Evolutionary conservation across 1,284 basidiomycete species (phyloP).

Genomic region (Meripilus lineatus): DNA sequence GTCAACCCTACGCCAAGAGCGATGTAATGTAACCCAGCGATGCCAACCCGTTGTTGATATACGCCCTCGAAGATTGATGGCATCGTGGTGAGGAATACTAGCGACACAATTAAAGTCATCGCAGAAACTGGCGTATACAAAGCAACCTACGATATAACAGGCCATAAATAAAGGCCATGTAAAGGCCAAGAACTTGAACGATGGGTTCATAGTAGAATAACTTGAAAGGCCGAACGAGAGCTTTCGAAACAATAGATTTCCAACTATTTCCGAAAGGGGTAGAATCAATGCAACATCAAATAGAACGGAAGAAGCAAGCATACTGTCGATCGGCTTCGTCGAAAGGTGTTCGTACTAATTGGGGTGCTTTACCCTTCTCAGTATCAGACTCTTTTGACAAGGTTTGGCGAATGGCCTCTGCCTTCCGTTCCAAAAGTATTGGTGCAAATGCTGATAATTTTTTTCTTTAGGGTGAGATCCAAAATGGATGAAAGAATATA

Average conservation of each 20-base stretch:
- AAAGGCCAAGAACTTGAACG: constrained; percentile 38
- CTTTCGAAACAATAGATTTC: constrained; percentile 30
- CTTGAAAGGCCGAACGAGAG: constrained; percentile 41
- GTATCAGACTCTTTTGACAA: constrained; percentile 28
- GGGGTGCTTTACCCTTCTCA: constrained; percentile 23
- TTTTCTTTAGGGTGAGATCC: neutral
- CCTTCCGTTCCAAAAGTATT: constrained; percentile 43
- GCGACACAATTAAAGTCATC: neutral
- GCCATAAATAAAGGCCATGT: constrained; percentile 50
- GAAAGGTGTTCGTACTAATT: constrained; percentile 25
- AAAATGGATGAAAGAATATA: neutral
- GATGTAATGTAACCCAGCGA: constrained; percentile 62
- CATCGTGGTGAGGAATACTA: constrained; percentile 62
- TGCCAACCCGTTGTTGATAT: constrained; percentile 47
- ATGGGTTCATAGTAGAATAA: constrained; percentile 43
- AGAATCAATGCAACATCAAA: neutral
- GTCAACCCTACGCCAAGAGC: constrained; percentile 54
- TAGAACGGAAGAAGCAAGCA: neutral
- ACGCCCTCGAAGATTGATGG: constrained; percentile 49
- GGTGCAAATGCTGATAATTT: constrained; percentile 40
- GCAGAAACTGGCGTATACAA: neutral
- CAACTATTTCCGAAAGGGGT: constrained; percentile 25
- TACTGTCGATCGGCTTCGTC: constrained; percentile 26
- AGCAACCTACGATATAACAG: constrained; percentile 44
- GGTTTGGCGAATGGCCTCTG: constrained; percentile 26